Evolutionary conservation across 345 rosid species (phyloP), one percentile per base, ranked within the genome.

Genomic region (Pugionium cornutum): DNA sequence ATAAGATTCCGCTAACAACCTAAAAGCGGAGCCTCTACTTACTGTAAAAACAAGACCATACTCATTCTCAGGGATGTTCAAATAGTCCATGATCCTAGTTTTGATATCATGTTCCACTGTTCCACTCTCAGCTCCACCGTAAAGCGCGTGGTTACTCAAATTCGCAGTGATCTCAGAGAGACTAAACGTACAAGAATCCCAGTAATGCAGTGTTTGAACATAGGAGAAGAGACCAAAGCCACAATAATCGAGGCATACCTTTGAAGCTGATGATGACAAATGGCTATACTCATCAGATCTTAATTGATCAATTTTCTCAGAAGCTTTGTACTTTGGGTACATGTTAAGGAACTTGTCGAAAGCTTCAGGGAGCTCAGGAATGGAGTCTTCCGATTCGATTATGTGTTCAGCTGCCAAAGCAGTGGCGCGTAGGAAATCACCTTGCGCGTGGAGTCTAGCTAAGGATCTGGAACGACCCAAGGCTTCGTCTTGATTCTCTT

Each of bases 171-270:
- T 86, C 76, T 90, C 97, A 32, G 86, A 82, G 67, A 90, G 81
- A 70, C 83, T 83, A 78, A 90, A 87, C 6, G 90, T 77, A 11
- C 92, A 79, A 4, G 97, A 69, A 59, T 86, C 92, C 88, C 92
- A 87, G 66, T 77, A 73, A 46, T 80, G 84, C 5, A 82, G 84
- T 33, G 87, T 83, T 35, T 90, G 97, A 50, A 79, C 69, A 58
- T 83, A 75, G 27, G 97, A 90, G 71, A 90, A 90, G 56, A 90
- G 78, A 50, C 97, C 97, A 64, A 86, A 90, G 40, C 97, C 97
- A 64, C 97, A 90, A 67, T 90, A 87, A 80, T 90, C 97, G 54
- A 90, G 97, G 33, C 97, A 90, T 82, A 90, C 97, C 89, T 84
- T 87, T 1, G 85, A 74, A 5, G 28, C 10, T 18, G 70, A 77